Evolutionary conservation across 805 yeast species (phyloP), one percentile per base, ranked within the genome.

Genomic region (Ogataea ganodermae): DNA sequence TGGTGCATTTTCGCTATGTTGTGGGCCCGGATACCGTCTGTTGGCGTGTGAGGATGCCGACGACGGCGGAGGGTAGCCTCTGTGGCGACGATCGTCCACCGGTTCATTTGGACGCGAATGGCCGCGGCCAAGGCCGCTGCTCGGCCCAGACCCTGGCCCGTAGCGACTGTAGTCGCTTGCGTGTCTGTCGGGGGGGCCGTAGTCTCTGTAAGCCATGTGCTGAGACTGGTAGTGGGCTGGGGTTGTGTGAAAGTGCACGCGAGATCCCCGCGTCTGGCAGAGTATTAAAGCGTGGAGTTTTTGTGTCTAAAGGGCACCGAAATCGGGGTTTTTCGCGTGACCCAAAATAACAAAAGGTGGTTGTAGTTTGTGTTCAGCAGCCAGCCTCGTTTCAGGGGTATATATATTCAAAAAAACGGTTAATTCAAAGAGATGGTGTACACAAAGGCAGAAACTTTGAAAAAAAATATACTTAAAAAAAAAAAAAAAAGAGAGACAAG

Each of bases 141-240:
- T 14, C 6, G 31, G 31, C 5, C 31, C 31, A 6, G n/a, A 27
- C n/a, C 31, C 31, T 13, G 14, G 14, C 6, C 31, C 10, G 31
- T 27, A 27, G 17, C 28, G 39, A 18, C 39, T n/a, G 18, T 35
- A 22, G 13, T 35, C 39, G 13, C 39, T 21, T 5, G 14, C 27
- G 28, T 35, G 28, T 13, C 26, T 28, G 9, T 9, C 39, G 3
- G 39, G 16, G 12, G 13, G 42, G 12, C 42, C 42, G 42, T 38
- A 38, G 16, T 27, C 42, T 38, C 42, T 38, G 42, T 38, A 38
- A 6, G 27, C 42, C 42, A 24, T 38, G 24, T 16, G 42, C 24
- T 18, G 24, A 6, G 24, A 8, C 8, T 6, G 24, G 24, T 22
- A 22, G 24, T 22, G 24, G 24, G 24, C 8, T 6, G 24, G 24